Conservation (phyloP, 1,284 basidiomycete genomes). For the Golubevia sp. region DNA sequence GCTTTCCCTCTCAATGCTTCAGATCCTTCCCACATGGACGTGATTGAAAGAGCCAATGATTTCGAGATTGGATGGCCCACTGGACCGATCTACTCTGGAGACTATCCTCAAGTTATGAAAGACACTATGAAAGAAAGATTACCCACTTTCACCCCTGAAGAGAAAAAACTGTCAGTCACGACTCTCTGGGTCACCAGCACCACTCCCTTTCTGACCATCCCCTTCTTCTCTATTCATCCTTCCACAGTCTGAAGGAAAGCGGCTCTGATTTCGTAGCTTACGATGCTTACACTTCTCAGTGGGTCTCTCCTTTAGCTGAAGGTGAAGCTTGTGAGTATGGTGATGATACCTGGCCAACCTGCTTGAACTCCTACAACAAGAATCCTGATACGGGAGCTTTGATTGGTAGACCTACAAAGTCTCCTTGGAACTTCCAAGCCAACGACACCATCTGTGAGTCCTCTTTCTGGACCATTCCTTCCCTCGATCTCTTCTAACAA, state of each 20-base stretch:
- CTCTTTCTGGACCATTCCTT: too few relatives aligned
- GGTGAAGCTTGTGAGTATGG: constrained; percentile 1
- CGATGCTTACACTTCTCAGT: constrained; percentile 12
- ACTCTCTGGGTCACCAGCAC: too few relatives aligned
- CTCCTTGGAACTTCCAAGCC: constrained; percentile 13
- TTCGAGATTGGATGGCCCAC: constrained; percentile 13
- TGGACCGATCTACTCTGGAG: constrained; percentile 9
- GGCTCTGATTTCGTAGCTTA: constrained; percentile 13
- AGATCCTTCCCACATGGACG: constrained; percentile 1
- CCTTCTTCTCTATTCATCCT: too few relatives aligned
- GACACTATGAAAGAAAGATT: constrained; percentile 3
- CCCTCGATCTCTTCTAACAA: too few relatives aligned
- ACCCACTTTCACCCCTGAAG: constrained; percentile 7
- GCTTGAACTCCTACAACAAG: not conserved
- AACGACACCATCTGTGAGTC: constrained; percentile 9
- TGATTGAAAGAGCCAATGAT: constrained; percentile 3
- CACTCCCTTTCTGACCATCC: too few relatives aligned
- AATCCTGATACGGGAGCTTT: not conserved
- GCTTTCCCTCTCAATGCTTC: constrained; percentile 2
- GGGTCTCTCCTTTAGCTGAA: constrained; percentile 5
- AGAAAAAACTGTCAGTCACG: not conserved
- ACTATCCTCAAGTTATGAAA: constrained; percentile 7
- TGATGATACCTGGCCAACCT: constrained; percentile 9
- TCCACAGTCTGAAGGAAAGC: constrained; percentile 9
- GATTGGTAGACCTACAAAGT: not conserved